These are phyloP conservation scores for Primulina eburnea DNA, from an alignment of 257 asterid species.

Conservation along the genomic window DNA sequence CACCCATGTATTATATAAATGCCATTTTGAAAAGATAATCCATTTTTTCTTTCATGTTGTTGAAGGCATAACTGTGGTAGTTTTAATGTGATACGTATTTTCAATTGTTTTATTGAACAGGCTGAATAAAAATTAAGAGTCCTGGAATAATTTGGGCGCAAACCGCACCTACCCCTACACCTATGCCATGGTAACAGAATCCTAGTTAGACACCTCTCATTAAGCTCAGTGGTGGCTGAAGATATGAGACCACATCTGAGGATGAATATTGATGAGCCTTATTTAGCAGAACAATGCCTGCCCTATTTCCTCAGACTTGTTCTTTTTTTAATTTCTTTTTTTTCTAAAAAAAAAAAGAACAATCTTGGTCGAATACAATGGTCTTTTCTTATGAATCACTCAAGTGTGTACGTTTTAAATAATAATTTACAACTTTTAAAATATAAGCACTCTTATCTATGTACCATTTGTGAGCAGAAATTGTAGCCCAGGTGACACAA, in stretches of 20 bases:
- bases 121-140: conserved; percentile 25
- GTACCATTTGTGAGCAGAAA: conserved; percentile 48
- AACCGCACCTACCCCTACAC: neutral
- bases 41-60: neutral
- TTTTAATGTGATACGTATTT: neutral
- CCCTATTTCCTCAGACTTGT: neutral
- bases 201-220: neutral
- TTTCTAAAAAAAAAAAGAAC: no score
- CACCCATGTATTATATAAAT: neutral
- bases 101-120: conserved; percentile 27
- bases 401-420: neutral
- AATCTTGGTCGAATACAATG: neutral
- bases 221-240: neutral
- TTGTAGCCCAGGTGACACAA: conserved; percentile 43
- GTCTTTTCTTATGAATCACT: neutral
- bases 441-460: neutral
- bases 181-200: conserved; percentile 7
- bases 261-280: neutral
- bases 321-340: no score
- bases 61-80: neutral
- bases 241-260: neutral
- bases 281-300: neutral
- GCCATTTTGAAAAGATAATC: neutral
- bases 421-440: neutral
- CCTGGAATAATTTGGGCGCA: conserved; percentile 5